These are phyloP conservation scores for Syzygium grande DNA, from an alignment of 345 rosid species.

Conservation along the genomic window DNA sequence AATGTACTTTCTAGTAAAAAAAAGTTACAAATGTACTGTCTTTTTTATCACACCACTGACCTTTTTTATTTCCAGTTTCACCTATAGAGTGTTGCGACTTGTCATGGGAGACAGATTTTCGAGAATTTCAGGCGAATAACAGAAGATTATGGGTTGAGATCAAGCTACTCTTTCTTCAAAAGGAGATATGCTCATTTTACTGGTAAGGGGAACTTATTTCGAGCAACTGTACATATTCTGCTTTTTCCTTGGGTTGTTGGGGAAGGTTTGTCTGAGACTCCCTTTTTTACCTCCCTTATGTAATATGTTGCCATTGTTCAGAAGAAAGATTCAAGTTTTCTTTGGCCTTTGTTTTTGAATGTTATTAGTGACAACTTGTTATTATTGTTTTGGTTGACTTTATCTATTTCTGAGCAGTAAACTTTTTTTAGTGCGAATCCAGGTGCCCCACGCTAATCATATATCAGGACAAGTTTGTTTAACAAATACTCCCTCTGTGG, in stretches of 20 bases:
- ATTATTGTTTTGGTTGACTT: neutral
- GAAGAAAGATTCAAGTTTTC: neutral
- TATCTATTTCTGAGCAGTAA: slow-evolving; percentile 41
- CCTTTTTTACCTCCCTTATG: neutral
- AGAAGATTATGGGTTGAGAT: slow-evolving; percentile 56
- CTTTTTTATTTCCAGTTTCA: slow-evolving; percentile 64
- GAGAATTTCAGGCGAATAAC: slow-evolving; percentile 75
- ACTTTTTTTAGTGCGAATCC: slow-evolving; percentile 64
- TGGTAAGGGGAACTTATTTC: slow-evolving; percentile 37
- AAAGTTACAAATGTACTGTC: neutral
- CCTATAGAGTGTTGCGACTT: slow-evolving; percentile 93
- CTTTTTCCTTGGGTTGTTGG: neutral
- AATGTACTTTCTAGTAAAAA: neutral
- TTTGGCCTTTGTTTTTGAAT: neutral
- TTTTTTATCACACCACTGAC: neutral
- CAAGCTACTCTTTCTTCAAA: slow-evolving; percentile 18
- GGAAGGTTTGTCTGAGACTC: neutral
- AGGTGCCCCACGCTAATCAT: slow-evolving; percentile 46
- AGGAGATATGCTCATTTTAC: slow-evolving; percentile 28
- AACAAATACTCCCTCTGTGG: slow-evolving; percentile 17
- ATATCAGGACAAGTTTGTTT: slow-evolving; percentile 28
- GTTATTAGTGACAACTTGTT: neutral
- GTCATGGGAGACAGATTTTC: slow-evolving; percentile 66
- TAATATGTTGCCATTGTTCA: neutral
- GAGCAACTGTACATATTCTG: neutral